A percentile compares a stretch with the other conserved stretches of the same genome.
Conservation (phyloP, 164 flowering plant genomes). For the Aristolochia fimbriata region DNA sequence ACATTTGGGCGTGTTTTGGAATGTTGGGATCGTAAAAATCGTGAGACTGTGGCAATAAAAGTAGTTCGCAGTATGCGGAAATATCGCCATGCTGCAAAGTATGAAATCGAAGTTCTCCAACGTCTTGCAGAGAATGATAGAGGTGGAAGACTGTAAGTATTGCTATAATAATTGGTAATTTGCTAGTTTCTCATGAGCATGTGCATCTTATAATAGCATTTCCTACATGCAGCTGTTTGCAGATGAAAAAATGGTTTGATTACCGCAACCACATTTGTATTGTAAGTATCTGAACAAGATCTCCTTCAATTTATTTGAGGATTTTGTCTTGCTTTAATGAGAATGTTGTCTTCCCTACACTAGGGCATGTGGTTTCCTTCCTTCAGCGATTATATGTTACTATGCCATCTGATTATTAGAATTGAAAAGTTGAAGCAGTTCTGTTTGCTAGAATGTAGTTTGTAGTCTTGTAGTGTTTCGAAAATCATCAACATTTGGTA, state of each 20-base stretch:
- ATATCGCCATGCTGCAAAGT: constrained; percentile 89
- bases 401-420: too few species aligned
- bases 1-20: constrained; percentile 96
- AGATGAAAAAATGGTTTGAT: constrained; percentile 78
- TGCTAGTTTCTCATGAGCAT: not conserved
- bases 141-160: constrained; percentile 43
- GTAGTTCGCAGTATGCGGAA: constrained; percentile 64
- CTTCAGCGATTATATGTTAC: too few species aligned
- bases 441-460: too few species aligned
- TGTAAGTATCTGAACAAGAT: constrained; percentile 43
- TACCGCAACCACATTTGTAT: constrained; percentile 89
- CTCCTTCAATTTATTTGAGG: constrained; percentile 1
- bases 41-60: constrained; percentile 69
- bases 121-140: constrained; percentile 48
- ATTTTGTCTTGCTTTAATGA: not conserved
- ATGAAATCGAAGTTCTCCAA: constrained; percentile 73
- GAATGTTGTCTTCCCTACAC: not conserved
- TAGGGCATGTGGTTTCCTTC: too few species aligned
- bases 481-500: too few species aligned
- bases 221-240: constrained; percentile 66
- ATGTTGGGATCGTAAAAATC: constrained; percentile 79
- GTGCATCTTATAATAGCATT: not conserved
- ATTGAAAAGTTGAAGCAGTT: too few species aligned
- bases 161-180: not conserved
- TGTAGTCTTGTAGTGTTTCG: too few species aligned